Percentiles rank a stretch among this genome's conserved stretches.
Conservation (phyloP, 2,329 filamentous ascomycete species). For the Cordyceps farinosa region DNA sequence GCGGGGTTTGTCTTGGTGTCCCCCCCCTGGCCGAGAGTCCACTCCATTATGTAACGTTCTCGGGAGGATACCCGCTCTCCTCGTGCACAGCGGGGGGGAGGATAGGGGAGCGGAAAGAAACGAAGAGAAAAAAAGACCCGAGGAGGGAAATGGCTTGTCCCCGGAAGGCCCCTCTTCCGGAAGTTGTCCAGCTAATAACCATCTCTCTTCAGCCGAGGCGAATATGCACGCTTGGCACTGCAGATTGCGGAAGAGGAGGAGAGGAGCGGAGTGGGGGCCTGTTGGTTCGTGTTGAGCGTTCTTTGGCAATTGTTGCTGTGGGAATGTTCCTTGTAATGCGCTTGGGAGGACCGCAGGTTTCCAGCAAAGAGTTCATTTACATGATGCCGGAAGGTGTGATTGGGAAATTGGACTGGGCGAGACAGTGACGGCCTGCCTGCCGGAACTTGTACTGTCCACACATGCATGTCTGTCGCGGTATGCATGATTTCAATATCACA, state of each 20-base stretch:
- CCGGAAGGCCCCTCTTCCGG: neutral
- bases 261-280: neutral
- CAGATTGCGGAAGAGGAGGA: neutral
- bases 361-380: neutral
- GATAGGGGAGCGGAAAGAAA: neutral
- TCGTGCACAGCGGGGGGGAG: neutral
- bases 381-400: neutral
- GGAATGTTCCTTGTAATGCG: no score
- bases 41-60: conserved; percentile 9
- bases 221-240: neutral
- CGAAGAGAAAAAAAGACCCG: neutral
- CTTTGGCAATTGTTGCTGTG: no score
- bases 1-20: neutral
- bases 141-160: neutral
- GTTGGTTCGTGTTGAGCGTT: neutral
- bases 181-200: neutral
- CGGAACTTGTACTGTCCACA: neutral
- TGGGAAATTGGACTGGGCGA: neutral
- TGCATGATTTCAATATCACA: neutral
- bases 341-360: no score
- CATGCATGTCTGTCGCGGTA: no score
- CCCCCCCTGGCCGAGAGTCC: neutral
- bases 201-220: neutral
- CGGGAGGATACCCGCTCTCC: neutral
- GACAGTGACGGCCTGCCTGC: neutral